phyloP scores from a whole-genome alignment of 352 stramenopile genomes.

The Phytophthora hibernalis region DNA sequence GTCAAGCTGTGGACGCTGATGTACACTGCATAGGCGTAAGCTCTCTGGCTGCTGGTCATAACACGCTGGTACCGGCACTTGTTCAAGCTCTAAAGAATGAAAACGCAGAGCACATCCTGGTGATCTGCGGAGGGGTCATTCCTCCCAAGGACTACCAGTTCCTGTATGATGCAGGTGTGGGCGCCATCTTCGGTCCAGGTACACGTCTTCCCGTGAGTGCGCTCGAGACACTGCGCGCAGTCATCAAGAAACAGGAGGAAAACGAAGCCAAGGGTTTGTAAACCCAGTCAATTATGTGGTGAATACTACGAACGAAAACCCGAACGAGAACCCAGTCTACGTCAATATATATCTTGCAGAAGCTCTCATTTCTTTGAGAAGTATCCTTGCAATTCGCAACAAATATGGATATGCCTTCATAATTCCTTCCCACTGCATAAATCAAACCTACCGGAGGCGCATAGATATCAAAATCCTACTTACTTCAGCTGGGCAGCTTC shows the following conservation, averaged over 20 bases:
- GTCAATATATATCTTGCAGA: constrained; percentile 18
- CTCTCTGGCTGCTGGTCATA: constrained; percentile 95
- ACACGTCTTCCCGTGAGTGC: constrained; percentile 92
- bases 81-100: constrained; percentile 93
- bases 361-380: background rate
- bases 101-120: constrained; percentile 93
- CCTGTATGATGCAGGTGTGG: constrained; percentile 92
- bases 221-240: constrained; percentile 54
- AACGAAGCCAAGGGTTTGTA: constrained; percentile 50
- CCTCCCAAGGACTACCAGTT: constrained; percentile 96
- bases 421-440: constrained; percentile 30
- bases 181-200: constrained; percentile 95
- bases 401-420: constrained; percentile 21
- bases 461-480: constrained; percentile 31
- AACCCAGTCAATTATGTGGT: background rate
- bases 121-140: constrained; percentile 97
- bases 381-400: background rate
- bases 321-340: constrained; percentile 12
- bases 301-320: background rate
- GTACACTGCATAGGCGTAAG: constrained; percentile 94
- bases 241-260: constrained; percentile 63
- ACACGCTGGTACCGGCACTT: constrained; percentile 94
- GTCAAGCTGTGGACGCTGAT: constrained; percentile 94
- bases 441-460: constrained; percentile 30
- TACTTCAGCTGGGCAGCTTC: constrained; percentile 9